A percentile compares a stretch with the other conserved stretches of the same genome.
Evolutionary conservation across 805 yeast species (phyloP).

Genomic region (Candida railenensis): DNA sequence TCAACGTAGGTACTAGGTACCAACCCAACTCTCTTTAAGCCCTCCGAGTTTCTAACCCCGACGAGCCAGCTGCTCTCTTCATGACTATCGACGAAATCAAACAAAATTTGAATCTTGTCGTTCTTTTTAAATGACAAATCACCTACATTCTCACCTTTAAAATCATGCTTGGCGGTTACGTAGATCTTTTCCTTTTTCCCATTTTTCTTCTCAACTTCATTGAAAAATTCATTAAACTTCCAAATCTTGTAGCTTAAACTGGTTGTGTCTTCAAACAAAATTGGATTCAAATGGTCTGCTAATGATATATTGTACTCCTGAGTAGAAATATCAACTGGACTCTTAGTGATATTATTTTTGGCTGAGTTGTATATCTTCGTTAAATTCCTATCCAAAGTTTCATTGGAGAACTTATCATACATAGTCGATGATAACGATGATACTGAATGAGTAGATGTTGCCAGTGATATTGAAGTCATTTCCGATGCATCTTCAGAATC

Average conservation of each 20-base stretch:
- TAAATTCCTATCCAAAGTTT: conserved; percentile 18
- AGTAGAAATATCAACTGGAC: conserved; percentile 22
- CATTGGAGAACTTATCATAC: conserved; percentile 14
- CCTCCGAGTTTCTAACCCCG: conserved; percentile 20
- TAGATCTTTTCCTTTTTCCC: conserved; percentile 3
- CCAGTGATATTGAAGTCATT: conserved; percentile 11
- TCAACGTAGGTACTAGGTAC: conserved; percentile 30
- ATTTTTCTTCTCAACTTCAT: conserved; percentile 8
- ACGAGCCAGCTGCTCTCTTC: conserved; percentile 32
- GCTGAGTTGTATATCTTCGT: conserved; percentile 28
- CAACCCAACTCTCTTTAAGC: conserved; percentile 30
- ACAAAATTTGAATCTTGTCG: conserved; percentile 30
- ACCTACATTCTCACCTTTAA: conserved; percentile 33
- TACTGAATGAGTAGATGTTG: conserved; percentile 10
- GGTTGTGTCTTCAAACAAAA: conserved; percentile 15
- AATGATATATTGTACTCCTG: conserved; percentile 10
- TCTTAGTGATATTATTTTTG: conserved; percentile 31
- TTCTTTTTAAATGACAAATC: conserved; percentile 36
- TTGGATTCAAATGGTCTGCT: conserved; percentile 1
- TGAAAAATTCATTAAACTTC: conserved; percentile 22
- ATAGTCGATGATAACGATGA: conserved; percentile 18
- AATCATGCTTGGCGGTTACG: conserved; percentile 20
- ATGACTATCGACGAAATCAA: conserved; percentile 25
- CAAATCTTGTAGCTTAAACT: conserved; percentile 26
- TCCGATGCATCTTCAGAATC: conserved; percentile 8